These are phyloP conservation scores for Cystobasidium pallidum DNA, from an alignment of 1,284 basidiomycete genomes.

Conservation along the genomic window DNA sequence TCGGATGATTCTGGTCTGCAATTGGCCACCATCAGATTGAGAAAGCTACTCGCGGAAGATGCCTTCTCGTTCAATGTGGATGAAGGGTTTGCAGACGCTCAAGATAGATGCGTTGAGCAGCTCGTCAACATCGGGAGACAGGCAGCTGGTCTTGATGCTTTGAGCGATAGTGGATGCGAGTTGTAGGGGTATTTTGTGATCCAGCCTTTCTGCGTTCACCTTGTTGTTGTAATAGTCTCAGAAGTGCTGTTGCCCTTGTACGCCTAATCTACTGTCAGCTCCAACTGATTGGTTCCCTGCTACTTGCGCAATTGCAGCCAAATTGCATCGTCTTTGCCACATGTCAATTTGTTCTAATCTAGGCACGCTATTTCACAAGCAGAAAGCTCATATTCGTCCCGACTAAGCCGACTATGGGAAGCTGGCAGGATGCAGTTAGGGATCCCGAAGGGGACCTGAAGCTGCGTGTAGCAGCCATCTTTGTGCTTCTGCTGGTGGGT, in stretches of 20 bases:
- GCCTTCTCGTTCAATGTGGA: slow-evolving; percentile 19
- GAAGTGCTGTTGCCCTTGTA: neutral
- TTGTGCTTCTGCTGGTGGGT: slow-evolving; percentile 28
- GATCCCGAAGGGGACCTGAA: slow-evolving; percentile 26
- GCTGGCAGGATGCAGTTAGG: slow-evolving; percentile 9
- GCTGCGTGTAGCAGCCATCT: slow-evolving; percentile 38
- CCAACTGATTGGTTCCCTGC: too few species aligned
- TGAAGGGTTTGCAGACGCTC: slow-evolving; percentile 25
- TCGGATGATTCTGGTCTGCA: slow-evolving; percentile 25
- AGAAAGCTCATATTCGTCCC: neutral
- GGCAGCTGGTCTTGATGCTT: slow-evolving; percentile 37
- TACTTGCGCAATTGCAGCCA: too few species aligned
- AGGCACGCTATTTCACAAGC: neutral
- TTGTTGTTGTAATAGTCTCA: neutral
- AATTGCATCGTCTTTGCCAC: too few species aligned
- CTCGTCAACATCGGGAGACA: slow-evolving; percentile 31
- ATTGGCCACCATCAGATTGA: slow-evolving; percentile 16
- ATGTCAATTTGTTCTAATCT: neutral
- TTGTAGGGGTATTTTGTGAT: slow-evolving; percentile 7
- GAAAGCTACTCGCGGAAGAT: slow-evolving; percentile 20
- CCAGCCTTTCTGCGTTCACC: neutral
- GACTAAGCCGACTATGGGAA: slow-evolving; percentile 6
- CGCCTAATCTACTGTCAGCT: too few species aligned
- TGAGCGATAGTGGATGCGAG: slow-evolving; percentile 41
- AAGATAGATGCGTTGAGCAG: slow-evolving; percentile 35